Percentiles rank a stretch among this genome's conserved stretches.
These are phyloP conservation scores for Globisporangium orthogonon DNA, from an alignment of 352 stramenopile species.

Conservation along the genomic window DNA sequence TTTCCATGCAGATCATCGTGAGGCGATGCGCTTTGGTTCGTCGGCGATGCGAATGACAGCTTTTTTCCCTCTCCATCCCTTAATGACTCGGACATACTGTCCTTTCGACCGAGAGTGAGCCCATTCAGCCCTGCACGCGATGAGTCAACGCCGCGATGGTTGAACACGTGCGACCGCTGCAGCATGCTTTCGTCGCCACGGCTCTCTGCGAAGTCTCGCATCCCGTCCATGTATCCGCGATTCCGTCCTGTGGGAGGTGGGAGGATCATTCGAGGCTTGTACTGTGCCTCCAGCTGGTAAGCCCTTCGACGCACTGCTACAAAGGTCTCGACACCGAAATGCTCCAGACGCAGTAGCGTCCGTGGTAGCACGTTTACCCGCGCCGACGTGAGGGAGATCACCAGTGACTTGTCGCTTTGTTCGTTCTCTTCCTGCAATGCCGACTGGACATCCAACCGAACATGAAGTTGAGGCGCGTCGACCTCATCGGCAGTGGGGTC, in stretches of 20 bases:
- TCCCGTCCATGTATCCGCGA: slow-evolving; percentile 23
- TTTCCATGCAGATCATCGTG: slow-evolving; percentile 4
- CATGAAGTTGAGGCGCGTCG: slow-evolving; percentile 5
- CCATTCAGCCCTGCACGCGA: slow-evolving; percentile 1
- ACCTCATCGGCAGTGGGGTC: not conserved
- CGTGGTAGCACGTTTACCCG: slow-evolving; percentile 44
- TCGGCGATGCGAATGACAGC: slow-evolving; percentile 4
- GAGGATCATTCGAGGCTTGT: slow-evolving; percentile 24
- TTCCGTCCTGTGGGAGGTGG: slow-evolving; percentile 18
- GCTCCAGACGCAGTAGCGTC: slow-evolving; percentile 44
- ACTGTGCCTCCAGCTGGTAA: slow-evolving; percentile 33
- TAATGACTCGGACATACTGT: slow-evolving; percentile 32
- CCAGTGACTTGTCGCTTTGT: slow-evolving; percentile 3
- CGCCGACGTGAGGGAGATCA: slow-evolving; percentile 26
- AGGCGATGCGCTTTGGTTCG: not conserved
- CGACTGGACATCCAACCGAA: slow-evolving; percentile 1
- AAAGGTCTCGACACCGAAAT: slow-evolving; percentile 47
- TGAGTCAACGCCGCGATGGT: slow-evolving; percentile 1
- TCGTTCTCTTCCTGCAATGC: not conserved
- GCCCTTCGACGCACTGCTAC: slow-evolving; percentile 35
- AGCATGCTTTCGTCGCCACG: slow-evolving; percentile 1
- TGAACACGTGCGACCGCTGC: slow-evolving; percentile 2
- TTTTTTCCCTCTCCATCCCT: slow-evolving; percentile 4
- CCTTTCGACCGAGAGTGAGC: slow-evolving; percentile 18
- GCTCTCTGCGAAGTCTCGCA: slow-evolving; percentile 18